These are phyloP conservation scores for Amanita subjunquillea DNA, from an alignment of 768 basidiomycete species.

Conservation along the genomic window DNA sequence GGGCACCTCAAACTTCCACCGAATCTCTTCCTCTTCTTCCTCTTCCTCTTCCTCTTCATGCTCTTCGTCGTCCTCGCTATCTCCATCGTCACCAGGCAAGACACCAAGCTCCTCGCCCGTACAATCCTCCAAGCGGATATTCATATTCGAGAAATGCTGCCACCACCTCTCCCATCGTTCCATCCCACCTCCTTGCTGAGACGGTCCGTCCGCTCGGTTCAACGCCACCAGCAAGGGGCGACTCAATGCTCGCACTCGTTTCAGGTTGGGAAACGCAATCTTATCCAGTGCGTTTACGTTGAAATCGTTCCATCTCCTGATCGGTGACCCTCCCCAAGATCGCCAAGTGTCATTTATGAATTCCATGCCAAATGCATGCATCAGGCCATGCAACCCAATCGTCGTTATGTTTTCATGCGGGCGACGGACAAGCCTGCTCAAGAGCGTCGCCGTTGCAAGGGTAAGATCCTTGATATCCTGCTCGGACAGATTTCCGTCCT, in stretches of 20 bases:
- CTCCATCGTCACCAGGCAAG: slow-evolving; percentile 26
- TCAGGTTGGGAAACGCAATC: slow-evolving; percentile 49
- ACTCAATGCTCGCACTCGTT: slow-evolving; percentile 49
- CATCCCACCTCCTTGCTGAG: slow-evolving; percentile 27
- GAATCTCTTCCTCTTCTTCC: slow-evolving; percentile 17
- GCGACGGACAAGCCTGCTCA: slow-evolving; percentile 30
- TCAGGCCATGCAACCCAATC: slow-evolving; percentile 61
- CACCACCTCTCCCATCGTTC: slow-evolving; percentile 68
- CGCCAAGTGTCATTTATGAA: slow-evolving; percentile 11
- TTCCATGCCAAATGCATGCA: slow-evolving; percentile 57
- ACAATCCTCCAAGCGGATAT: slow-evolving; percentile 64
- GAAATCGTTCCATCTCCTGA: slow-evolving; percentile 46
- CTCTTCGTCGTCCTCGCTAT: slow-evolving; percentile 14
- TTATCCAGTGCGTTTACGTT: slow-evolving; percentile 48
- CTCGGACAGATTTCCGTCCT: slow-evolving; percentile 7
- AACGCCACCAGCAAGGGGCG: slow-evolving; percentile 44
- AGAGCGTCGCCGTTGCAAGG: slow-evolving; percentile 20
- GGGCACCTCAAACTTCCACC: slow-evolving; percentile 16
- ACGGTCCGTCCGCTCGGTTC: slow-evolving; percentile 43
- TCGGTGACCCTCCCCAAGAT: slow-evolving; percentile 33
- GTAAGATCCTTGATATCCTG: slow-evolving; percentile 7
- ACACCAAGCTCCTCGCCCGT: slow-evolving; percentile 56
- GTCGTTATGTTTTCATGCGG: slow-evolving; percentile 49
- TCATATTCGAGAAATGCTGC: slow-evolving; percentile 35
- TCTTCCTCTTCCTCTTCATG: slow-evolving; percentile 19